A percentile compares a stretch with the other conserved stretches of the same genome.
Conservation (phyloP, 2,329 filamentous ascomycete genomes). For the Teratosphaeria epicoccoides region DNA sequence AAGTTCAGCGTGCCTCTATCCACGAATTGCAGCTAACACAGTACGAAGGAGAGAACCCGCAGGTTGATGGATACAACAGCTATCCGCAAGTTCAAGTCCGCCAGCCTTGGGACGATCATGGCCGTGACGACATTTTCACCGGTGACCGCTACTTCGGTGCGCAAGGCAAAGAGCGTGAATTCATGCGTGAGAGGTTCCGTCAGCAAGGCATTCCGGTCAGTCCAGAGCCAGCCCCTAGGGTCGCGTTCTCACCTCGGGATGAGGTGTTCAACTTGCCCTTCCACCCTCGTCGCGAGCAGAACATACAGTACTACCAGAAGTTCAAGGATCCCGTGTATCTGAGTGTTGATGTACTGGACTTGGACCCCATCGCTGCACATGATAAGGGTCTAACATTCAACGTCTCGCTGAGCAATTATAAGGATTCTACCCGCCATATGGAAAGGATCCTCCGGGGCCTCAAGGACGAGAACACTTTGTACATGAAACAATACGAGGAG, state of each 20-base stretch:
- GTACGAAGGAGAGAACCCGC: background rate
- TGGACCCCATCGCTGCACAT: background rate
- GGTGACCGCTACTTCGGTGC: constrained; percentile 6
- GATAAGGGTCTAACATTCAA: background rate
- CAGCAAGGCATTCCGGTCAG: constrained; percentile 1
- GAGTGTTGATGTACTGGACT: background rate
- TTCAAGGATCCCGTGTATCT: background rate
- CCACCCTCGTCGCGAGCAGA: background rate
- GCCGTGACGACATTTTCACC: constrained; percentile 2
- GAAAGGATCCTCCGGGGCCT: background rate
- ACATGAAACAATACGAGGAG: background rate
- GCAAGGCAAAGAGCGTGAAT: background rate
- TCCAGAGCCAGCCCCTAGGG: background rate
- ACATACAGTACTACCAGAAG: background rate
- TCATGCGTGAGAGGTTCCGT: background rate
- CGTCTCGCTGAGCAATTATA: background rate
- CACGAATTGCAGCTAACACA: background rate
- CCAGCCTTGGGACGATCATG: constrained; percentile 1
- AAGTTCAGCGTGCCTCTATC: background rate
- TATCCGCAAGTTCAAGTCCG: background rate
- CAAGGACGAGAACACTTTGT: background rate
- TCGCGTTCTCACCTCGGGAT: background rate
- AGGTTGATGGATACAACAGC: constrained; percentile 2
- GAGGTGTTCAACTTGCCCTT: background rate
- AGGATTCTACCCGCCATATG: background rate